Conservation (phyloP, 2,329 filamentous ascomycete species). For the Lachnellula subtilissima region DNA sequence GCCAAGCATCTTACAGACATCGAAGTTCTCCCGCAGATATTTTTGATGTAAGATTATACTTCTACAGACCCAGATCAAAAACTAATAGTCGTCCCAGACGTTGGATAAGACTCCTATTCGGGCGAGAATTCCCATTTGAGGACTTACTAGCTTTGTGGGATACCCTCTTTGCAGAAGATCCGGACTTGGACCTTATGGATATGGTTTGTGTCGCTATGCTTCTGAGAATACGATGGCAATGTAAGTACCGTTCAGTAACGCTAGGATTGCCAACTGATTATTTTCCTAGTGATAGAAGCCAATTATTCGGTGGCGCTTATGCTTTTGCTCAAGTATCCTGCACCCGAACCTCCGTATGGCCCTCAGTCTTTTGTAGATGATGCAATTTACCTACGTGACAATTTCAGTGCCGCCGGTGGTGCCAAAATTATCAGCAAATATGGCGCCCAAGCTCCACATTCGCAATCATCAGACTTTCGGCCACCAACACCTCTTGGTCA, state of each 20-base stretch:
- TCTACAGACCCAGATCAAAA: neutral
- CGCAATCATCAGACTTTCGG: constrained; percentile 20
- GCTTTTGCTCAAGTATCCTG: constrained; percentile 77
- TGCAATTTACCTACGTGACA: constrained; percentile 67
- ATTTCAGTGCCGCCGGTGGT: constrained; percentile 59
- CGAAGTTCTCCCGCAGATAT: constrained; percentile 93
- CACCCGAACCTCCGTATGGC: constrained; percentile 55
- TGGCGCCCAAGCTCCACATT: constrained; percentile 49
- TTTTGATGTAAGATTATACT: constrained; percentile 69
- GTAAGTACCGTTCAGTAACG: constrained; percentile 45
- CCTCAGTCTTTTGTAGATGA: constrained; percentile 82
- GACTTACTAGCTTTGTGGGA: constrained; percentile 87
- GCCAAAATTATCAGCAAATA: constrained; percentile 66
- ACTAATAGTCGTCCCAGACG: constrained; percentile 40
- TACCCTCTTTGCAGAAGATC: constrained; percentile 79
- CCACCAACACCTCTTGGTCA: constrained; percentile 27
- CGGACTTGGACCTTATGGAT: constrained; percentile 75
- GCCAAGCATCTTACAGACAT: constrained; percentile 74
- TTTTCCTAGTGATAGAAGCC: constrained; percentile 64
- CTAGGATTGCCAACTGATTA: constrained; percentile 4
- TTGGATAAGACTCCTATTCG: constrained; percentile 91
- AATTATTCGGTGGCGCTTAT: constrained; percentile 85
- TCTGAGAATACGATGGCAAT: constrained; percentile 81
- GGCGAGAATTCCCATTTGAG: constrained; percentile 86
- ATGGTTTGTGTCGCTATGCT: constrained; percentile 93